Base-by-base conservation (phyloP, 352 stramenopile species). In the Globisporangium nodosum region DNA sequence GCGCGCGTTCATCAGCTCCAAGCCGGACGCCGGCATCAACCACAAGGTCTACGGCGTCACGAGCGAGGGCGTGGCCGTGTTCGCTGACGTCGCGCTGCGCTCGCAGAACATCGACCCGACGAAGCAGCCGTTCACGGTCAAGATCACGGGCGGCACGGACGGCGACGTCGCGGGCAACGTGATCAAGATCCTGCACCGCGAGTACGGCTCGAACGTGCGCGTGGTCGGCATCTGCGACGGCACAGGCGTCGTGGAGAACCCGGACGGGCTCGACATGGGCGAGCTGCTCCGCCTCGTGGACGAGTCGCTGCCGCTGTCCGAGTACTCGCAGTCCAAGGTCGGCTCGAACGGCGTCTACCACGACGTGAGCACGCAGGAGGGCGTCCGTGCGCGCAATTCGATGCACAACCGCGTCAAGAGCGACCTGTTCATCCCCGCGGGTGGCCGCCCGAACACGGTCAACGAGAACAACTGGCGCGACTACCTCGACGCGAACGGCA, bases 31-130 rank as follows among this genome's bases (percentile, higher is more conserved):
- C 20, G 97, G 97, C 42, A 99, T 99, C 68, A 98, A 98, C 51
- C 97, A 99, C 81, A 98, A 99, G 63, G 85, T 97, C 60, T 99
- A 97, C 77, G 97, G 96, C 54, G 97, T 99, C 52, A 99, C 97
- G 9, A 97, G 80, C 21, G 95, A 99, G 73, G 97, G 94, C 68
- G 96, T 99, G 20, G 94, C 95, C 55, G 94, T 99, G 33, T 99
- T 98, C 70, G 82, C 98, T 42, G 83, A 97, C 60, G 95, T 96
- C 24, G 97, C 97, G 37, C 81, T 99, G 68, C 74, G 82, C 51
- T 90, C 93, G 67, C 69, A 98, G 21, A 82, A 91, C 47, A 92
- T 98, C 35, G 71, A 97, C 68, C 87, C 86, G 24, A 81, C 78
- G 33, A 80, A 88, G 56, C 69, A 94, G 35, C 57, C 74, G 11